A percentile compares a stretch with the other conserved stretches of the same genome.
These are phyloP conservation scores for Vaccinium macrocarpon DNA, from an alignment of 148 eudicot genomes.

Conservation along the genomic window DNA sequence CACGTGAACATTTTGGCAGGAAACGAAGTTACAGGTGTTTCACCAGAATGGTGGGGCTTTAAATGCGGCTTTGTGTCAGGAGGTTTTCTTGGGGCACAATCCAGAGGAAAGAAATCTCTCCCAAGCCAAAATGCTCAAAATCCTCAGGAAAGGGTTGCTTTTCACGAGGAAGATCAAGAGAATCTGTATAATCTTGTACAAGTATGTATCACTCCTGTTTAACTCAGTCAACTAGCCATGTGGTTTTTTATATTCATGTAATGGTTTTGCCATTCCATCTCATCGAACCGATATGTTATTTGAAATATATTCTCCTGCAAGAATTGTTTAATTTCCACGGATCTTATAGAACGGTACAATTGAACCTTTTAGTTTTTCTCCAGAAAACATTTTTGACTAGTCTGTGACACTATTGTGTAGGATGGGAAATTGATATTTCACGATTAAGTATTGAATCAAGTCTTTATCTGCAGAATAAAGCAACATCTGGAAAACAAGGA, in stretches of 20 bases:
- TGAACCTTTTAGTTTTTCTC: not conserved
- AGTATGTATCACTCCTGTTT: slow-evolving; percentile 36
- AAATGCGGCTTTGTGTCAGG: slow-evolving; percentile 78
- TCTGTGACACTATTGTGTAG: not conserved
- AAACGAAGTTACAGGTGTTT: slow-evolving; percentile 32
- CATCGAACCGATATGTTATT: not conserved
- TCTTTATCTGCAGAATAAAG: slow-evolving; percentile 52
- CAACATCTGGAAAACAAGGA: slow-evolving; percentile 91
- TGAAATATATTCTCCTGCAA: not conserved
- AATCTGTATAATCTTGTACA: slow-evolving; percentile 88
- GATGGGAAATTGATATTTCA: not conserved
- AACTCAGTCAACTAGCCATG: not conserved
- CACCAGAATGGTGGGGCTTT: slow-evolving; percentile 91
- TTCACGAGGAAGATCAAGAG: slow-evolving; percentile 92
- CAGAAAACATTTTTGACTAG: not conserved
- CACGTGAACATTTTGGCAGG: slow-evolving; percentile 26
- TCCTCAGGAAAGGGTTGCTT: slow-evolving; percentile 47
- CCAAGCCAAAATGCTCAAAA: slow-evolving; percentile 26
- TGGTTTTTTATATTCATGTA: not conserved
- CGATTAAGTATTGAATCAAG: not conserved
- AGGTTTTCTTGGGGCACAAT: slow-evolving; percentile 79
- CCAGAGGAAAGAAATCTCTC: slow-evolving; percentile 57
- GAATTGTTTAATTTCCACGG: not conserved
- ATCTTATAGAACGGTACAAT: not conserved
- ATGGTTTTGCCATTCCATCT: not conserved